phyloP scores from a whole-genome alignment of 257 asterid species.

The Solanum dulcamara region DNA sequence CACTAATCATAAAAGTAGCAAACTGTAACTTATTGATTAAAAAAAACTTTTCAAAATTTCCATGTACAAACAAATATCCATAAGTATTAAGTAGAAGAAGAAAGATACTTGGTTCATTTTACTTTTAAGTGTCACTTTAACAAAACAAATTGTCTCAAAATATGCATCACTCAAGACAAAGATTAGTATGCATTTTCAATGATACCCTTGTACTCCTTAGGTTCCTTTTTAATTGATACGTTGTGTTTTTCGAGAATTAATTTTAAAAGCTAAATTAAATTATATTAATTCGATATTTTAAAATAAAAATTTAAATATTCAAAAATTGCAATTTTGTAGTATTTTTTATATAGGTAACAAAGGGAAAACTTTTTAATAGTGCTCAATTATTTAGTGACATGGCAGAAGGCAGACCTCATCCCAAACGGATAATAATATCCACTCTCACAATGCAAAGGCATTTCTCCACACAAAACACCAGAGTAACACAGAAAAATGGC shows the following conservation, averaged over 20 bases:
- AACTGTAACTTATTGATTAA: background rate
- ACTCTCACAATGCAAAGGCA: background rate
- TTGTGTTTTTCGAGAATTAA: no score
- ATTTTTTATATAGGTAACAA: background rate
- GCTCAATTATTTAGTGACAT: background rate
- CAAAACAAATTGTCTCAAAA: background rate
- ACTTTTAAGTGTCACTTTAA: no score
- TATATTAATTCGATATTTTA: no score
- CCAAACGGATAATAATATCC: conserved; percentile 10
- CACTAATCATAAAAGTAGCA: background rate
- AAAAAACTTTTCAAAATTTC: background rate
- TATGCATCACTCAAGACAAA: background rate
- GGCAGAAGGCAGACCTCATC: conserved; percentile 11
- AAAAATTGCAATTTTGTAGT: background rate
- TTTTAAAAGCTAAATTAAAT: no score
- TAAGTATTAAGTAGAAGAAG: background rate
- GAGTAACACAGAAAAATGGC: conserved; percentile 28
- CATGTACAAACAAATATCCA: no score
- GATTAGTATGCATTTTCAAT: background rate
- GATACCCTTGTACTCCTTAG: no score
- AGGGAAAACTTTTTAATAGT: no score
- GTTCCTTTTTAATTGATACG: no score
- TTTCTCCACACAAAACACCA: background rate
- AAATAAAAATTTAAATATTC: no score
- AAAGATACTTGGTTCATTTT: background rate